These are phyloP conservation scores for Lentinula lateritia DNA, from an alignment of 768 basidiomycete genomes.

Conservation along the genomic window DNA sequence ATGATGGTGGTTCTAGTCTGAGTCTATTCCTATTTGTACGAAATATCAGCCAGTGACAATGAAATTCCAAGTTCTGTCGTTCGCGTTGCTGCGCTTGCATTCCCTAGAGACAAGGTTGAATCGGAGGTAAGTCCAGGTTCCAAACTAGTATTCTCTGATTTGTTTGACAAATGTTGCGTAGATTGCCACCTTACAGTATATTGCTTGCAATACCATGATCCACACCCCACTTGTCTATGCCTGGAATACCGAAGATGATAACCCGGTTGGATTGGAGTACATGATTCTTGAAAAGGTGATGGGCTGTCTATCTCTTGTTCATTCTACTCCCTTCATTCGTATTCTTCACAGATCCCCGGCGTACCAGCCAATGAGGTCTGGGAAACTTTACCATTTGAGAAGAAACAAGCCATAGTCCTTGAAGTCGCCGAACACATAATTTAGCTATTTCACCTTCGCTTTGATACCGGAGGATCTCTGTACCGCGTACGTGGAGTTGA, in stretches of 20 bases:
- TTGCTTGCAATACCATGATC: constrained; percentile 11
- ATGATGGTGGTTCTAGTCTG: too few relatives aligned
- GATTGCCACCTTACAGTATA: constrained; percentile 15
- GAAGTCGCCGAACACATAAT: too few relatives aligned
- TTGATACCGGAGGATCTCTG: too few relatives aligned
- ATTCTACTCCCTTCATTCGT: too few relatives aligned
- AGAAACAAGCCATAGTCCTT: too few relatives aligned
- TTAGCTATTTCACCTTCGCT: too few relatives aligned
- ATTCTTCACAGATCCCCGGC: too few relatives aligned
- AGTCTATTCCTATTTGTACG: too few relatives aligned
- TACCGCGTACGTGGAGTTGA: too few relatives aligned
- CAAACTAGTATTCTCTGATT: background rate
- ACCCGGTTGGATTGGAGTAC: constrained; percentile 15
- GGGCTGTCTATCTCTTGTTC: too few relatives aligned
- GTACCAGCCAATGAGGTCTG: too few relatives aligned
- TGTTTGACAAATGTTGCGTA: background rate
- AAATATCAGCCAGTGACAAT: background rate
- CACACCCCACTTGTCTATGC: constrained; percentile 11
- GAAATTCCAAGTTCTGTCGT: constrained; percentile 3
- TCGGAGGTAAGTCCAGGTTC: constrained; percentile 10
- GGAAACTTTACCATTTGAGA: too few relatives aligned
- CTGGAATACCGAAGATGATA: constrained; percentile 12
- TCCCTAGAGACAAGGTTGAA: constrained; percentile 16
- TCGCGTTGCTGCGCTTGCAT: constrained; percentile 13
- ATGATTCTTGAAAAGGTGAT: constrained; percentile 16